phyloP scores from a whole-genome alignment of 1,139 yeast species.

The Blastobotrys elegans region DNA sequence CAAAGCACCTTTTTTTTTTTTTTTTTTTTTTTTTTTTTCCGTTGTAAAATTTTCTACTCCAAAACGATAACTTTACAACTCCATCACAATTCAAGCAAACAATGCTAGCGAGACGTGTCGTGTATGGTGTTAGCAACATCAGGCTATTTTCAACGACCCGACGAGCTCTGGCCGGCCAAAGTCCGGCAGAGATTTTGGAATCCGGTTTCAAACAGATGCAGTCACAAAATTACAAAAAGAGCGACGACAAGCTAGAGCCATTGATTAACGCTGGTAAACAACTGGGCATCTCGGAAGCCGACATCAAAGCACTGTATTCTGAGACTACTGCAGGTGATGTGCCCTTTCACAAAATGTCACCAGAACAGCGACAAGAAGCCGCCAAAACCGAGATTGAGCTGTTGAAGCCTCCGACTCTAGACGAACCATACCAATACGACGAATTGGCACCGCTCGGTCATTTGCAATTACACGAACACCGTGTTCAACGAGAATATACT shows the following conservation, averaged over 20 bases:
- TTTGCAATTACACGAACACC: conserved; percentile 54
- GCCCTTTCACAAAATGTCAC: conserved; percentile 20
- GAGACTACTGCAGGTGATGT: conserved; percentile 24
- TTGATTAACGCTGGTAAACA: conserved; percentile 31
- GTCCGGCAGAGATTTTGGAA: conserved; percentile 28
- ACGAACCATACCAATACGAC: conserved; percentile 44
- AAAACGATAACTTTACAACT: neutral
- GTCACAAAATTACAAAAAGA: conserved; percentile 26
- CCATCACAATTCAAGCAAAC: neutral
- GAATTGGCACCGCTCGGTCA: conserved; percentile 61
- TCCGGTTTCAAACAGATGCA: conserved; percentile 34
- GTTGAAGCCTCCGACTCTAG: conserved; percentile 26
- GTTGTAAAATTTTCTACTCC: neutral
- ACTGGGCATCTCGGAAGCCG: conserved; percentile 29
- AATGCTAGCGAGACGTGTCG: neutral
- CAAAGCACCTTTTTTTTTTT: neutral
- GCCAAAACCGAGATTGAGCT: conserved; percentile 20
- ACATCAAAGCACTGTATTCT: conserved; percentile 30
- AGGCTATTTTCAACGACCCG: conserved; percentile 5
- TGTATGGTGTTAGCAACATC: too few species aligned
- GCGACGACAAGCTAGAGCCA: conserved; percentile 28
- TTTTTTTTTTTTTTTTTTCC: neutral
- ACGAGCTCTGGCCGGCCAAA: neutral
- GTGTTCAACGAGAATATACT: conserved; percentile 56
- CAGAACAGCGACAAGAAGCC: conserved; percentile 20